Evolutionary conservation across 23 red algal genomes (phyloP).

Genomic region (Gracilaria gracilis): DNA sequence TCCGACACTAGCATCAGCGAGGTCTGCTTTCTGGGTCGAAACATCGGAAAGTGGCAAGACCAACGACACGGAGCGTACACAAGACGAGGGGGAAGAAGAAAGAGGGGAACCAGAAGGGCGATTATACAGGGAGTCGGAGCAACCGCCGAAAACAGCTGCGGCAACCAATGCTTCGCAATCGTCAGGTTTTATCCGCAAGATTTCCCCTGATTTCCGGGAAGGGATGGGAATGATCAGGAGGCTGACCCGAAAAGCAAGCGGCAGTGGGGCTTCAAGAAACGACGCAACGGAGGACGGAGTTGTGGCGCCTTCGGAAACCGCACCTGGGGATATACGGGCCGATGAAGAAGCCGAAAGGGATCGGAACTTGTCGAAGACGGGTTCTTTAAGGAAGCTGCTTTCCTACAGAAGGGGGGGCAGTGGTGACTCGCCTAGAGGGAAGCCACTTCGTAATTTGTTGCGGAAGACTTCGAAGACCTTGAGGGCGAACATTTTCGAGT

Average conservation of each 20-base stretch:
- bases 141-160: background rate
- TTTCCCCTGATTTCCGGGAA: background rate
- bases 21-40: no score
- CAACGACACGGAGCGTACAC: no score
- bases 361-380: background rate
- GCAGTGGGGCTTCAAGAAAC: background rate
- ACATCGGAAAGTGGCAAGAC: no score
- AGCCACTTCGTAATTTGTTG: background rate
- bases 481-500: background rate
- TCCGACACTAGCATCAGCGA: no score
- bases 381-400: background rate
- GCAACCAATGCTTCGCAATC: background rate
- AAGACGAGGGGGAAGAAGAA: background rate
- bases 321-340: no score
- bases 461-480: constrained; percentile 1
- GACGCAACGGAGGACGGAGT: background rate
- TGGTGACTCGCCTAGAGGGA: background rate
- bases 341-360: background rate
- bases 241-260: background rate
- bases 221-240: no score
- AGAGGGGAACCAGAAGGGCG: background rate
- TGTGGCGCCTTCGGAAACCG: background rate
- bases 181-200: background rate
- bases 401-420: background rate
- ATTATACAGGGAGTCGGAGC: no score